Conservation (phyloP, 129 eudicot species). For the Deinandra increscens region DNA sequence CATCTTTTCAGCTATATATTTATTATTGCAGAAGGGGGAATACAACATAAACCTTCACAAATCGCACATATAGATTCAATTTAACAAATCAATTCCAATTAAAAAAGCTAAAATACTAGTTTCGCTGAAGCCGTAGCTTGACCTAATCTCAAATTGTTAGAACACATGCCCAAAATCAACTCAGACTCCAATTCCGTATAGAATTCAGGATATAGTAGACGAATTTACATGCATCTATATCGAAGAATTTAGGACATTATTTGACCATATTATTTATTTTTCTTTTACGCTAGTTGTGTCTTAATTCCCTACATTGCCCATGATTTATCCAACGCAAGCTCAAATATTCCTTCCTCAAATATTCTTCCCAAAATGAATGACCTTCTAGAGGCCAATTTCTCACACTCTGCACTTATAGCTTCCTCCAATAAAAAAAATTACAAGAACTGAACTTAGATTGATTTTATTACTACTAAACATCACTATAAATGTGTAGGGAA, state of each 20-base stretch:
- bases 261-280: too few species aligned
- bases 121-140: background rate
- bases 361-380: too few species aligned
- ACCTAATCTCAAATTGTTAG: background rate
- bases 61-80: background rate
- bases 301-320: too few species aligned
- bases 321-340: too few species aligned
- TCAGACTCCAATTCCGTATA: background rate
- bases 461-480: too few species aligned
- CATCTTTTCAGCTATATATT: constrained; percentile 28
- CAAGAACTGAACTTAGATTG: too few species aligned
- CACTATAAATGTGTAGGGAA: too few species aligned
- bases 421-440: too few species aligned
- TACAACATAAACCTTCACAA: background rate
- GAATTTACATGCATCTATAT: background rate
- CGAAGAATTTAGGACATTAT: background rate
- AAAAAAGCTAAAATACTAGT: background rate
- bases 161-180: background rate
- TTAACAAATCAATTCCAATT: background rate
- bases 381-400: too few species aligned
- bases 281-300: too few species aligned
- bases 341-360: too few species aligned
- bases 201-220: background rate
- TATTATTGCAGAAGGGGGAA: background rate
- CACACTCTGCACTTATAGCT: too few species aligned